Percentiles rank a stretch among this genome's conserved stretches.
Conservation (phyloP, 2,329 filamentous ascomycete species). For the Ambrosiella cleistominuta region DNA sequence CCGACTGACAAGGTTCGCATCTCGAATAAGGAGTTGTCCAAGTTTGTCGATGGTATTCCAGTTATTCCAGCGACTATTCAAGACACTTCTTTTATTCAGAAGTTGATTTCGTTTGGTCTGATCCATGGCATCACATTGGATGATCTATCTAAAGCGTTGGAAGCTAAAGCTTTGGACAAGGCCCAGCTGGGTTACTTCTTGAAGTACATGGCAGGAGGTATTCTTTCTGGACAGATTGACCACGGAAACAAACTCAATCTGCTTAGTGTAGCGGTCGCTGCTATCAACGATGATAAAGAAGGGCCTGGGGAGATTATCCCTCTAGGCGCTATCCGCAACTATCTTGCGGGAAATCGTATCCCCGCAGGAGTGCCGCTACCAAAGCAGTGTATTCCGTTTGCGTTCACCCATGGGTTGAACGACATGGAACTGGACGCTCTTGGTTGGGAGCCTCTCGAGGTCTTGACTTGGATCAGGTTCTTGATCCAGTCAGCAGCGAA, state of each 20-base stretch:
- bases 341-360: constrained; percentile 60
- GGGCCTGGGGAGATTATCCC: constrained; percentile 56
- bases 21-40: constrained; percentile 43
- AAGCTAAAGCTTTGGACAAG: constrained; percentile 62
- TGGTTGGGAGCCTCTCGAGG: constrained; percentile 70
- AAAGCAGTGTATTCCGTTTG: constrained; percentile 63
- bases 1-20: constrained; percentile 71
- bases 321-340: constrained; percentile 57
- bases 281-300: constrained; percentile 38
- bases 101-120: constrained; percentile 67
- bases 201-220: constrained; percentile 62
- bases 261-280: constrained; percentile 64
- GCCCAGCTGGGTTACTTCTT: constrained; percentile 69
- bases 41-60: constrained; percentile 77
- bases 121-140: constrained; percentile 74
- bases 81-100: constrained; percentile 57
- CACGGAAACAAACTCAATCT: constrained; percentile 46
- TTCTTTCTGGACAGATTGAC: constrained; percentile 56
- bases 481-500: constrained; percentile 51
- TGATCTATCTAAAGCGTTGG: constrained; percentile 71
- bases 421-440: constrained; percentile 56
- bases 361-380: constrained; percentile 68
- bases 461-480: constrained; percentile 72
- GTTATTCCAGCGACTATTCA: constrained; percentile 64
- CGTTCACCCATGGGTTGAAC: constrained; percentile 56